phyloP scores from a whole-genome alignment of 1,284 basidiomycete genomes.

The Anthracocystis walkeri region DNA sequence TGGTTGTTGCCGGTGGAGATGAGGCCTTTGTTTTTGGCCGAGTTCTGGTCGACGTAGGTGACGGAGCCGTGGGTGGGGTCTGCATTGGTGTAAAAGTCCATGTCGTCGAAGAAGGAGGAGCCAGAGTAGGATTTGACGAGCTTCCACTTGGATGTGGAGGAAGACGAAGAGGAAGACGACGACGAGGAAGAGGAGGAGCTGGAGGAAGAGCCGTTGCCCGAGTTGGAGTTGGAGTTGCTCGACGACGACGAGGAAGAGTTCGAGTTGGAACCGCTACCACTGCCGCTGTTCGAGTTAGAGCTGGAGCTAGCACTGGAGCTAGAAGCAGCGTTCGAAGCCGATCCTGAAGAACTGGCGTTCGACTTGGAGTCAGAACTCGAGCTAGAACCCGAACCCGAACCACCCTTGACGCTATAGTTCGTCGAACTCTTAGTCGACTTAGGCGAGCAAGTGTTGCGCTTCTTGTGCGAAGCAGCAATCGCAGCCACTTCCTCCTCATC shows the following conservation, averaged over 20 bases:
- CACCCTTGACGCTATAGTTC: conserved; percentile 25
- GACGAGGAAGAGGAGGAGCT: conserved; percentile 20
- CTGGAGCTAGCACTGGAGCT: conserved; percentile 18
- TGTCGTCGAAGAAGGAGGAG: conserved; percentile 53
- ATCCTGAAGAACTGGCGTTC: conserved; percentile 6
- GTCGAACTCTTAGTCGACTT: conserved; percentile 28
- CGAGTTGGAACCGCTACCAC: conserved; percentile 1
- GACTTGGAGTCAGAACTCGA: conserved; percentile 22
- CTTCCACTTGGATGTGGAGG: conserved; percentile 34
- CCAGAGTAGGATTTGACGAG: conserved; percentile 54
- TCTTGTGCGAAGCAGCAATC: conserved; percentile 31
- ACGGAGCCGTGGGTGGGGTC: conserved; percentile 58
- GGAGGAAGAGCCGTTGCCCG: conserved; percentile 14
- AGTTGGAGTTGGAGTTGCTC: conserved; percentile 10
- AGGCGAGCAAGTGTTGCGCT: conserved; percentile 43
- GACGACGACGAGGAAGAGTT: conserved; percentile 26
- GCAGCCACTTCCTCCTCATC: conserved; percentile 38
- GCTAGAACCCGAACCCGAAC: conserved; percentile 11
- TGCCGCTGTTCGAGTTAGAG: conserved; percentile 12
- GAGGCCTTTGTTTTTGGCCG: conserved; percentile 38
- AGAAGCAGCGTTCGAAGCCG: background rate
- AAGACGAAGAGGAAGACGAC: conserved; percentile 21
- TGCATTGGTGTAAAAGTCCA: conserved; percentile 52
- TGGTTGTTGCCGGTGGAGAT: conserved; percentile 43
- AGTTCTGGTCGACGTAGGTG: conserved; percentile 39